These are phyloP conservation scores for Boletus bicolor DNA, from an alignment of 768 basidiomycete genomes.

Conservation along the genomic window DNA sequence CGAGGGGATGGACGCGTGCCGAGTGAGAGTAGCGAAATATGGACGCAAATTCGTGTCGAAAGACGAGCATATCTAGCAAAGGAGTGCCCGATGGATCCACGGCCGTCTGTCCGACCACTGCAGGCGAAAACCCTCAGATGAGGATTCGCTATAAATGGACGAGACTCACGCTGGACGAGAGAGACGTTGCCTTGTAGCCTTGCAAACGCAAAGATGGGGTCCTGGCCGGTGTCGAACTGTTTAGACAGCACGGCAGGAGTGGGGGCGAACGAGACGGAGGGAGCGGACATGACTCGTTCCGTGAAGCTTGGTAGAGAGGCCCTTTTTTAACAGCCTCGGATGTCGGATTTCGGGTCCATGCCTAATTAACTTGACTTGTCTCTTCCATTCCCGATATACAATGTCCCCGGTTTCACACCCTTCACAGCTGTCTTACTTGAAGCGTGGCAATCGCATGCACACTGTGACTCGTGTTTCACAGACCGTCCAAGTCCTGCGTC, in stretches of 20 bases:
- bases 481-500: no score
- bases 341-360: no score
- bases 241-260: slow-evolving; percentile 12
- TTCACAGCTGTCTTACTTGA: no score
- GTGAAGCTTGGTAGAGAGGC: neutral
- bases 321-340: neutral
- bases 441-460: no score
- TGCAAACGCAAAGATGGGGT: slow-evolving; percentile 38
- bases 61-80: slow-evolving; percentile 25
- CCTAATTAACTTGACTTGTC: no score
- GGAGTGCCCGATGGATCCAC: slow-evolving; percentile 12
- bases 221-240: slow-evolving; percentile 9
- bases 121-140: no score
- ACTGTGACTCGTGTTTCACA: no score
- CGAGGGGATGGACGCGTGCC: slow-evolving; percentile 33
- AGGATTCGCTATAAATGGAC: no score
- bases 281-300: slow-evolving; percentile 4
- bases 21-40: slow-evolving; percentile 60
- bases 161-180: slow-evolving; percentile 27
- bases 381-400: no score
- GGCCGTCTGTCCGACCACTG: slow-evolving; percentile 17
- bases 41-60: slow-evolving; percentile 56
- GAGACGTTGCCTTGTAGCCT: slow-evolving; percentile 25
- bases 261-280: slow-evolving; percentile 25
- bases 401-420: no score